These are phyloP conservation scores for Helotiales sp. DNA, from an alignment of 2,329 filamentous ascomycete species.

Conservation along the genomic window DNA sequence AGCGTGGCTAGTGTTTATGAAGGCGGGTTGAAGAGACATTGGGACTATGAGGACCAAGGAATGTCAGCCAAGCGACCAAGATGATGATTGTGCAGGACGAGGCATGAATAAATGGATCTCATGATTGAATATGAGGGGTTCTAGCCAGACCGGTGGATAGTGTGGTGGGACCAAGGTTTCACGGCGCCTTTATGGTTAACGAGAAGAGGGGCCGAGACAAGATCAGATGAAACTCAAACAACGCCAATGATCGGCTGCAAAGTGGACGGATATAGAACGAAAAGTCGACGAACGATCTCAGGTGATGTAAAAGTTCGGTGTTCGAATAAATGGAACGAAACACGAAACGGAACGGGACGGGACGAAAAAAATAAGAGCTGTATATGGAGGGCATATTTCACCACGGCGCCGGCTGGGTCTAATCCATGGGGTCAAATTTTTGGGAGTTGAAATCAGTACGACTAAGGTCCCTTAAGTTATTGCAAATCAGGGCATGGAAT, in stretches of 20 bases:
- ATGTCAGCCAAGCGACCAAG: conserved; percentile 30
- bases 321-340: background rate
- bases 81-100: conserved; percentile 16
- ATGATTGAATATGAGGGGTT: conserved; percentile 1
- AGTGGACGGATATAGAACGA: too few species aligned
- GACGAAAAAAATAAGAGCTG: background rate
- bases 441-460: background rate
- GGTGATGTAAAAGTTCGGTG: too few species aligned
- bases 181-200: background rate
- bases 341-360: background rate
- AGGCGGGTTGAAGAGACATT: conserved; percentile 60
- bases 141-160: background rate
- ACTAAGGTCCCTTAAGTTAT: too few species aligned
- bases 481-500: background rate
- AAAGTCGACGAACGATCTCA: background rate
- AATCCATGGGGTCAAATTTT: background rate
- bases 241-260: too few species aligned
- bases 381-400: conserved; percentile 7
- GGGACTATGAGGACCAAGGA: conserved; percentile 46
- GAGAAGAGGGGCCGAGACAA: background rate
- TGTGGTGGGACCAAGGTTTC: background rate
- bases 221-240: background rate
- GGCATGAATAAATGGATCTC: background rate
- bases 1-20: conserved; percentile 70
- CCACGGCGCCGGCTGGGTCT: background rate